Evolutionary conservation across 257 asterid genomes (phyloP).

Genomic region (Capsicum baccatum): DNA sequence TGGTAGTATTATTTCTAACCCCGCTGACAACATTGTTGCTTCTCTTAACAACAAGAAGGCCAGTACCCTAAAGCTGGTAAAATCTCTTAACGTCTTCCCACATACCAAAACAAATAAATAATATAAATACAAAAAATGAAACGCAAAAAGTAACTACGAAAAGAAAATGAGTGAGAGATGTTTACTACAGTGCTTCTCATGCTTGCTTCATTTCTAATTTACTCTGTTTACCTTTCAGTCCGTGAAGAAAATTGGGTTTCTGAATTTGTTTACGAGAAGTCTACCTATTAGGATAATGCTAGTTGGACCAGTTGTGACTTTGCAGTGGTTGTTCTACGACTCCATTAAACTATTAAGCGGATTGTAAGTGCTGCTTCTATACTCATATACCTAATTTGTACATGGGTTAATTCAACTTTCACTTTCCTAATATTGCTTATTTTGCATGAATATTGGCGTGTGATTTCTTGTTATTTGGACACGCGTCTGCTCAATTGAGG

Average conservation of each 20-base stretch:
- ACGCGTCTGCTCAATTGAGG: not conserved
- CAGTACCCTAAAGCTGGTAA: conserved; percentile 44
- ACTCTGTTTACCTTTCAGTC: conserved; percentile 37
- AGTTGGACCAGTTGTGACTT: conserved; percentile 52
- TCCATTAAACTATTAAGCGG: conserved; percentile 51
- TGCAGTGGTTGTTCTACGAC: conserved; percentile 58
- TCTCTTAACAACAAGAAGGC: conserved; percentile 44
- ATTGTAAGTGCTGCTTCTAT: conserved; percentile 41
- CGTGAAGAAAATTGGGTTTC: conserved; percentile 48
- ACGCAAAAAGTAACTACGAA: not conserved
- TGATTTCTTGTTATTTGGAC: conserved; percentile 12
- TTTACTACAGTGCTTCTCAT: not conserved
- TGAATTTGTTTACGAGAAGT: conserved; percentile 50
- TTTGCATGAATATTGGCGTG: conserved; percentile 7
- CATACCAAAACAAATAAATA: conserved; percentile 1
- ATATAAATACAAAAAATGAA: not conserved
- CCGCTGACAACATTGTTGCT: conserved; percentile 54
- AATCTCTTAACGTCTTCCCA: not conserved
- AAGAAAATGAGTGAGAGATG: not conserved
- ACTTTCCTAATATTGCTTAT: not conserved
- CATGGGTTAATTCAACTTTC: not conserved
- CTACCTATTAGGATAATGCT: conserved; percentile 56
- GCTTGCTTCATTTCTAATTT: conserved; percentile 7
- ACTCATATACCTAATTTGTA: not conserved
- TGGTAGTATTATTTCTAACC: conserved; percentile 51